Base-by-base conservation (phyloP, 2,329 filamentous ascomycete species). In the Sarocladium kiliense region DNA sequence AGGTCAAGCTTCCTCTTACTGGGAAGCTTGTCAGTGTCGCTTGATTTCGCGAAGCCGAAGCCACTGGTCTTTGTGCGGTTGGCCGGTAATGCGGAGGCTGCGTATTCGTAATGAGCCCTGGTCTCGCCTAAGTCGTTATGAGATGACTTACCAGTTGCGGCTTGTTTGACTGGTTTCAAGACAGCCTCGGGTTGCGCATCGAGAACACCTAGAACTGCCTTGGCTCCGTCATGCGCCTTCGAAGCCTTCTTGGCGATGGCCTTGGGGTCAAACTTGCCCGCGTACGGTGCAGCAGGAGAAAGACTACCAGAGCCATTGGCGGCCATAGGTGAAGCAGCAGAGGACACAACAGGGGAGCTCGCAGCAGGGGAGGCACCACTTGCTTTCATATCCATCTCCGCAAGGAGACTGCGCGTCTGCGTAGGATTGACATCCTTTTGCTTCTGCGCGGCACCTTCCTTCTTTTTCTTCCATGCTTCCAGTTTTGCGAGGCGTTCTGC, bases 391-490 rank as follows among this genome's bases (percentile, higher is more conserved):
- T 88, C 88, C 78, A 88, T 90, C 69, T 88, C 84, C 63, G 86
- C 84, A 56, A 88, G 74, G 55, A 91, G 80, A 63, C 81, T 88
- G 62, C 83, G 78, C 37, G 86, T 81, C 60, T 84, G 85, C 56
- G 81, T 82, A 39, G 82, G 77, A 54, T 83, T 84, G 44, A 85
- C 79, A 63, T 88, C 82, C 64, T 84, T 85, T 66, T 88, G 83
- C 67, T 89, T 89, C 59, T 81, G 81, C 63, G 87, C 86, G 62
- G 87, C 86, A 66, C 85, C 84, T 60, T 90, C 88, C 67, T 91
- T 87, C 72, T 92, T 93, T 71, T 91, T 88, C 73, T 96, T 96
- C 92, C 91, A 96, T 56, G 89, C 89, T 68, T 93, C 89, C 26
- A 96, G 74, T 67, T 90, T 92, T 26, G 89, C 89, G 42, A 91